Conservation (phyloP, 805 yeast species). For the Blastobotrys terrestris region DNA sequence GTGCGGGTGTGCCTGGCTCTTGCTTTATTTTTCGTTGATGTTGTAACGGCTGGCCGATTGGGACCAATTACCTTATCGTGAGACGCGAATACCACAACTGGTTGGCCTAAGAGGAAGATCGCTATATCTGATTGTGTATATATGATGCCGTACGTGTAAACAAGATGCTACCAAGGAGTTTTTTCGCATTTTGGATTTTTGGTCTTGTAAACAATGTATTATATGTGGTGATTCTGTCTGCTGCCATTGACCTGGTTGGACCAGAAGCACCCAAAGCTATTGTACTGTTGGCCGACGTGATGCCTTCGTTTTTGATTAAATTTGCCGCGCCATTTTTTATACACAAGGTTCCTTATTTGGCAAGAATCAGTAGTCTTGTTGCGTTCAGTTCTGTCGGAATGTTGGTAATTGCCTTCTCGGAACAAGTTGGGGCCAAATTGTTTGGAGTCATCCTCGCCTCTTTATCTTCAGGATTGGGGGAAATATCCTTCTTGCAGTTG, state of each 20-base stretch:
- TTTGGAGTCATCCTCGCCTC: constrained; percentile 77
- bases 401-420: constrained; percentile 51
- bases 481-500: constrained; percentile 77
- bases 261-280: constrained; percentile 75
- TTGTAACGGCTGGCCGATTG: background rate
- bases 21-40: background rate
- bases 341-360: constrained; percentile 54
- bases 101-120: too few species aligned
- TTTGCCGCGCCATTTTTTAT: constrained; percentile 72
- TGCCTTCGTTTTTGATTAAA: constrained; percentile 75
- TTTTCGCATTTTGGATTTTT: constrained; percentile 60
- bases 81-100: background rate
- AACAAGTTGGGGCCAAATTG: constrained; percentile 38
- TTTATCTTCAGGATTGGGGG: constrained; percentile 83
- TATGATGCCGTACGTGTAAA: background rate
- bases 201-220: constrained; percentile 85
- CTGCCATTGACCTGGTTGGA: constrained; percentile 90
- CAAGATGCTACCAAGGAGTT: constrained; percentile 2
- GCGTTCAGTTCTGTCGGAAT: constrained; percentile 64
- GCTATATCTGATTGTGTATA: too few species aligned
- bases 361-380: constrained; percentile 51
- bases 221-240: constrained; percentile 84
- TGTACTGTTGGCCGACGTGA: constrained; percentile 77
- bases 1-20: too few species aligned
- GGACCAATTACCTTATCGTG: background rate